A percentile compares a stretch with the other conserved stretches of the same genome.
These are phyloP conservation scores for Trichomonas tenax DNA, from an alignment of 208 protist species.

Conservation along the genomic window DNA sequence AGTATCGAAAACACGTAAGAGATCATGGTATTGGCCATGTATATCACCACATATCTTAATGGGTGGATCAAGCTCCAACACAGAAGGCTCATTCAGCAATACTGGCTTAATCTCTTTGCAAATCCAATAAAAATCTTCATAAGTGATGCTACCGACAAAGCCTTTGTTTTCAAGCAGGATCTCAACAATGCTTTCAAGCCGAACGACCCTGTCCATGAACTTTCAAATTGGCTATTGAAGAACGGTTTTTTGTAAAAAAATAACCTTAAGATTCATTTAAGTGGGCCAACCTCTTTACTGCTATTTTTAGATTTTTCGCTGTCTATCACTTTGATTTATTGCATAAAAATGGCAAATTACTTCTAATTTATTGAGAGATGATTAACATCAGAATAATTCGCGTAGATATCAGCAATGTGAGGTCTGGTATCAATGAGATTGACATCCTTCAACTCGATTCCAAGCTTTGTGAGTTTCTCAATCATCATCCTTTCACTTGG, in stretches of 20 bases:
- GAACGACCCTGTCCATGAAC: not conserved
- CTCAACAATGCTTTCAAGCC: not conserved
- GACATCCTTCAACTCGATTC: not conserved
- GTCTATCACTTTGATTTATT: too few relatives aligned
- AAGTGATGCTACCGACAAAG: not conserved
- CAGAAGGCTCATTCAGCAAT: not conserved
- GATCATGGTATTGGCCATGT: conserved; percentile 43
- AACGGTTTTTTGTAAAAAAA: not conserved
- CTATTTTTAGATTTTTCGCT: too few relatives aligned
- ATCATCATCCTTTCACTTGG: conserved; percentile 56
- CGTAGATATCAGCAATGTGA: not conserved
- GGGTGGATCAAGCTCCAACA: not conserved
- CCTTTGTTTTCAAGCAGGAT: not conserved
- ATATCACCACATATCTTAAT: conserved; percentile 18
- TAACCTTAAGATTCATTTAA: not conserved
- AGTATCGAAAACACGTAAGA: conserved; percentile 32
- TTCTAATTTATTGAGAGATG: conserved; percentile 13
- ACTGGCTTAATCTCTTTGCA: not conserved
- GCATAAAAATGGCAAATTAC: too few relatives aligned
- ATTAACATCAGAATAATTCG: conserved; percentile 13
- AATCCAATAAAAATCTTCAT: not conserved
- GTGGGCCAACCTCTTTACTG: too few relatives aligned
- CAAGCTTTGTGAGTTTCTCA: not conserved
- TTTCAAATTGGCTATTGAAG: not conserved
- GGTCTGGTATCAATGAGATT: not conserved